Base-by-base conservation (phyloP, 2,329 filamentous ascomycete species). In the Aspergillus sojae region DNA sequence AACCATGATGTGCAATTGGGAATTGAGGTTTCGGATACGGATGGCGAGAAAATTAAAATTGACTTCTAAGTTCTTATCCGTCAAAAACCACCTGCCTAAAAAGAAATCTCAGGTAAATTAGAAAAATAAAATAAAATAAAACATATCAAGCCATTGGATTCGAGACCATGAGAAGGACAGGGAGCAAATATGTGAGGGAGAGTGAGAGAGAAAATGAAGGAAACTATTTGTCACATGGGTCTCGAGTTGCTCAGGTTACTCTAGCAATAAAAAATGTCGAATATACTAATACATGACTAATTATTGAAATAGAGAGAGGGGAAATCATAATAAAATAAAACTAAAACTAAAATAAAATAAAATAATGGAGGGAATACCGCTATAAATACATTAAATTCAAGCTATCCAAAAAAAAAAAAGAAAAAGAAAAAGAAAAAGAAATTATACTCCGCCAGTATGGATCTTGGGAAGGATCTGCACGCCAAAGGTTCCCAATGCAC, bases 391-490 rank as follows among this genome's bases (percentile, higher is more conserved):
- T 32, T 52, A 52, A 32, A 32, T 52, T 23, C 48, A 52, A 36
- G 34, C 32, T 26, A 55, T 39, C 30, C 28, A 55, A 55, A 34
- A 28, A 28, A 28, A 23, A 36, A 21, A 21, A 21, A 21, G 1
- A 21, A 21, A 21, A 21, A 21, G 1, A 21, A 39, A 23, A 16
- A 55, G 3, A 23, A 36, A 23, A 26, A 55, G 12, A 16, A 36
- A 55, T 26, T 39, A 39, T 55, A 55, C 34, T 26, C 52, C 52
- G 52, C 36, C 52, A 55, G 52, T 26, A 55, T 55, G 52, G 52
- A 55, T 55, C 52, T 55, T 62, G 56, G 56, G 56, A 59, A 57
- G 10, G 65, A 67, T 67, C 65, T 64, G 58, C 65, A 67, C 55
- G 65, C 62, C 65, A 63, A 58, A 62, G 57, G 50, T 57, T 53